Evolutionary conservation across 306 rosid species (phyloP).

Genomic region (Purshia tridentata): DNA sequence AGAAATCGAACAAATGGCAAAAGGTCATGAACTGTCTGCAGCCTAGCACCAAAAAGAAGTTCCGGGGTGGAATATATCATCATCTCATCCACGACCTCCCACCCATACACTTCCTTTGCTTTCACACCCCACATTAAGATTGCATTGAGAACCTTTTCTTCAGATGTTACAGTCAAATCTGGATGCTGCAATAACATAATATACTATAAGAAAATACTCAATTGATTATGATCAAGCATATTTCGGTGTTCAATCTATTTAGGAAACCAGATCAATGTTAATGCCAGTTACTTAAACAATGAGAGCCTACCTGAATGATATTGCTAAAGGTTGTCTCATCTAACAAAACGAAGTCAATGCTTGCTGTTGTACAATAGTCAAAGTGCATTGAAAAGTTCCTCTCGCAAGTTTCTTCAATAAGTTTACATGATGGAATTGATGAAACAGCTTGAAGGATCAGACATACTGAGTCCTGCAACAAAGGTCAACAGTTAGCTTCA

Average conservation of each 20-base stretch:
- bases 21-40: conserved; percentile 55
- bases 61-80: conserved; percentile 59
- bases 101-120: conserved; percentile 58
- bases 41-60: conserved; percentile 70
- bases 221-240: background rate
- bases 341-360: conserved; percentile 66
- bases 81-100: conserved; percentile 77
- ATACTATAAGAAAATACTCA: conserved; percentile 10
- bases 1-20: conserved; percentile 67
- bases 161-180: conserved; percentile 89
- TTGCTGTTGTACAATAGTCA: conserved; percentile 87
- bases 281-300: conserved; percentile 19
- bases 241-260: no score
- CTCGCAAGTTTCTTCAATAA: conserved; percentile 73
- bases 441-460: conserved; percentile 83
- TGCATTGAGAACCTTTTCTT: conserved; percentile 90
- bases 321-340: conserved; percentile 64
- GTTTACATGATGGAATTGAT: conserved; percentile 69
- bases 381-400: conserved; percentile 83
- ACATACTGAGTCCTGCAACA: conserved; percentile 94
- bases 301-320: conserved; percentile 70
- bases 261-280: no score
- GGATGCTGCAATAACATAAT: conserved; percentile 73
- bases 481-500: conserved; percentile 72
- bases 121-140: conserved; percentile 76